Evolutionary conservation across 1,284 basidiomycete species (phyloP).

Genomic region (Ustilago bromivora): DNA sequence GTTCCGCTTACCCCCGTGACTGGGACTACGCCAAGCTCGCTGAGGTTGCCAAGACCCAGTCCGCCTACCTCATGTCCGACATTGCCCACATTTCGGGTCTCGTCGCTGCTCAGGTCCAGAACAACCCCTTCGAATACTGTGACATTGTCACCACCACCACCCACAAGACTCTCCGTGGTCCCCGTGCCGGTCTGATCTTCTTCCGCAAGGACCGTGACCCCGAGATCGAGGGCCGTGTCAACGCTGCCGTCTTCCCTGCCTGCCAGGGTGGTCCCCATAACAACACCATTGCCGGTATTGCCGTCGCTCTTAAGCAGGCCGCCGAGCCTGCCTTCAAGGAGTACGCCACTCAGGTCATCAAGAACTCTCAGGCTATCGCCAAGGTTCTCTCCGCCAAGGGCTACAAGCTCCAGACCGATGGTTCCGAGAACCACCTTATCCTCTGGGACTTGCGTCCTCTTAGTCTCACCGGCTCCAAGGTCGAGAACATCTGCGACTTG

Average conservation of each 20-base stretch:
- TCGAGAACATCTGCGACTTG: constrained; percentile 98
- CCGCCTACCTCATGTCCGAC: constrained; percentile 82
- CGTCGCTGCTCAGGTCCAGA: constrained; percentile 91
- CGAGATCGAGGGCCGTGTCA: constrained; percentile 94
- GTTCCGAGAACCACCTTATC: constrained; percentile 97
- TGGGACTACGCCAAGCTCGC: constrained; percentile 82
- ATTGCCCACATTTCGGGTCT: constrained; percentile 98
- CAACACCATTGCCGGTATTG: constrained; percentile 97
- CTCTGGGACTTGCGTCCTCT: constrained; percentile 97
- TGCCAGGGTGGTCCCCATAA: constrained; percentile 99
- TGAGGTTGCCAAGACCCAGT: constrained; percentile 86
- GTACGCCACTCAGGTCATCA: constrained; percentile 94
- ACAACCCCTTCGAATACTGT: constrained; percentile 94
- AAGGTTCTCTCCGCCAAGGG: constrained; percentile 64
- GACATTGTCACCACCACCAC: constrained; percentile 78
- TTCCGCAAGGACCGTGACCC: constrained; percentile 91
- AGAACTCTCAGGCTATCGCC: constrained; percentile 70
- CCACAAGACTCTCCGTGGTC: constrained; percentile 99
- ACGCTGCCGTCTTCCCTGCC: constrained; percentile 98
- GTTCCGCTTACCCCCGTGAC: constrained; percentile 97
- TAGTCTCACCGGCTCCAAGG: constrained; percentile 94
- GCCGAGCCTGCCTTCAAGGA: constrained; percentile 88
- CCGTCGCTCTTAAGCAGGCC: constrained; percentile 94
- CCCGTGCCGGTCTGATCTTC: constrained; percentile 98
- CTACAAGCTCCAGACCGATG: constrained; percentile 94